Conservation (phyloP, 2,329 filamentous ascomycete genomes). For the Endoconidiophora laricicola region DNA sequence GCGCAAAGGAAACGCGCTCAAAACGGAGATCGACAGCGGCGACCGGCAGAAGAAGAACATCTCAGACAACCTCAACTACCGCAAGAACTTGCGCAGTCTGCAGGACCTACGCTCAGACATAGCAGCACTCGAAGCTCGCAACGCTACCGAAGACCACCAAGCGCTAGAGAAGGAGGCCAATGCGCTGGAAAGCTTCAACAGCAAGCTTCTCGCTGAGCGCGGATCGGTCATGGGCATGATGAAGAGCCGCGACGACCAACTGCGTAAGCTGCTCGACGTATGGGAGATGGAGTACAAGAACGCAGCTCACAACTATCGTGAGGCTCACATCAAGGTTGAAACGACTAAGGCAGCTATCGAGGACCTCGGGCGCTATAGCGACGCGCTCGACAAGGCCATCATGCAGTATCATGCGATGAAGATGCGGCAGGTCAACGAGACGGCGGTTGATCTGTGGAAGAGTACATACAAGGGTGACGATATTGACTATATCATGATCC, state of each 20-base stretch:
- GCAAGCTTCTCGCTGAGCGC: conserved; percentile 54
- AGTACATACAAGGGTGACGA: conserved; percentile 94
- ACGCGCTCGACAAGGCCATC: conserved; percentile 84
- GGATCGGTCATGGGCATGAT: conserved; percentile 61
- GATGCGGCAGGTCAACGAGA: conserved; percentile 96
- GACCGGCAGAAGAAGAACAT: conserved; percentile 77
- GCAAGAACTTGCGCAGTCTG: conserved; percentile 54
- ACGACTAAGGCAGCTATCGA: conserved; percentile 88
- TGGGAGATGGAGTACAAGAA: conserved; percentile 80
- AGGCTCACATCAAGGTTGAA: conserved; percentile 75
- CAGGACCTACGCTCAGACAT: conserved; percentile 55
- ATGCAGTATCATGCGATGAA: conserved; percentile 94
- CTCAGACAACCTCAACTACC: conserved; percentile 72
- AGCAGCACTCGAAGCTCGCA: conserved; percentile 53
- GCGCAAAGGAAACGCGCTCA: conserved; percentile 57
- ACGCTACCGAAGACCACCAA: conserved; percentile 68
- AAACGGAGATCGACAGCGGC: conserved; percentile 60
- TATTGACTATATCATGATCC: conserved; percentile 90
- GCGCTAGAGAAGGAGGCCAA: conserved; percentile 55
- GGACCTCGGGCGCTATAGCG: conserved; percentile 66
- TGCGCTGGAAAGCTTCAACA: conserved; percentile 48
- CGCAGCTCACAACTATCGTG: conserved; percentile 63
- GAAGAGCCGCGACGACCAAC: conserved; percentile 69
- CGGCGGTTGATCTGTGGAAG: conserved; percentile 92
- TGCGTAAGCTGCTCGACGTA: conserved; percentile 54